Base-by-base conservation (phyloP, 1,284 basidiomycete genomes). In the Pascua sp. region DNA sequence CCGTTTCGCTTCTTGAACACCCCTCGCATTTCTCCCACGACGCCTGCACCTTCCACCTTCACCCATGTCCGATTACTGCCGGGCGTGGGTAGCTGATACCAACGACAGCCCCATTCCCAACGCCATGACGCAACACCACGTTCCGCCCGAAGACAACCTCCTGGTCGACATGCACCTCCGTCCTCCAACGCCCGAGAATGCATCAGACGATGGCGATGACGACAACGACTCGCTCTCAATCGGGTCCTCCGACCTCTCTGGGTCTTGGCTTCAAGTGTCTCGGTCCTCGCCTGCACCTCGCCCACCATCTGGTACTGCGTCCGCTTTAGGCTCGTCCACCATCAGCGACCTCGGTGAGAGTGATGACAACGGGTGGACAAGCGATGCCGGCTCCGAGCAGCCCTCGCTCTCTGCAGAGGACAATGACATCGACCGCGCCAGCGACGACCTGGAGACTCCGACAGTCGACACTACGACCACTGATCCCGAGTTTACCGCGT, bases 21-120 rank as follows among this genome's bases (percentile, higher is more conserved):
- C 13, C 18, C 45, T 41, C 18, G 4, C 18, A 37, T 18, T 16
- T 11, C 18, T 40, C 41, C 41, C 36, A 10, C 11, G 37, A 7
- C 41, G 5, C 17, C 39, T 17, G 37, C 17, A 2, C 15, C 18
- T n/a, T 8, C 32, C 37, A 11, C 44, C 37, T 8, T 32, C 15
- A 15, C 24, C 42, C 51, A 58, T 56, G 54, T 51, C 56, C 36
- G 51, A 49, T 18, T 62, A 62, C 51, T 62, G 60, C 47, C 53
- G 57, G 15, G 18, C 53, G 3, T 62, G 60, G 60, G 56, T 52
- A 18, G 51, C 47, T 56, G 42, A 53, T 49, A 44, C 17, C 16
- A 11, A 39, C 37, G 40, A 24, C 24, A 52, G 11, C 36, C 48
- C 42, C 51, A 45, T 13, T 36, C 47, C 24, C 44, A 48, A 45